These are phyloP conservation scores for Pichia scutulata DNA, from an alignment of 805 yeast species.

Conservation along the genomic window DNA sequence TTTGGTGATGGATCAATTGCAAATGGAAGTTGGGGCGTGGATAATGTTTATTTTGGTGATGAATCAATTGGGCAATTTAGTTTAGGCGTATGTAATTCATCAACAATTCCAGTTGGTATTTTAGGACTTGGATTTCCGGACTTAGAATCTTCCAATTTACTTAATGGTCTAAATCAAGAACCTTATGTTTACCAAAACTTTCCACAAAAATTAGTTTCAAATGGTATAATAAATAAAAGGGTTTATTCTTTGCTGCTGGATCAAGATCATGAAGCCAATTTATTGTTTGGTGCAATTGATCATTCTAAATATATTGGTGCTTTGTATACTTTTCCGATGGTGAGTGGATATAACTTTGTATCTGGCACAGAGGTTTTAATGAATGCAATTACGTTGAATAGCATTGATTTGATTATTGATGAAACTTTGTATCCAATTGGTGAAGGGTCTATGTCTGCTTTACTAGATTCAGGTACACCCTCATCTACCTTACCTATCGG, in stretches of 20 bases:
- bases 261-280: slow-evolving; percentile 38
- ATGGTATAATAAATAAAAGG: slow-evolving; percentile 46
- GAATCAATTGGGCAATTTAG: slow-evolving; percentile 42
- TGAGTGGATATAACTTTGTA: slow-evolving; percentile 27
- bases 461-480: slow-evolving; percentile 56
- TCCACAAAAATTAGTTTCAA: slow-evolving; percentile 50
- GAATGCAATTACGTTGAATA: slow-evolving; percentile 23
- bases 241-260: slow-evolving; percentile 60
- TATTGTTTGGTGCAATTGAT: slow-evolving; percentile 70
- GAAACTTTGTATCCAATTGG: slow-evolving; percentile 11
- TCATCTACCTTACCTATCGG: slow-evolving; percentile 36
- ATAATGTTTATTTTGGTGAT: slow-evolving; percentile 45
- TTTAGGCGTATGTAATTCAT: slow-evolving; percentile 64
- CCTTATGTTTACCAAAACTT: slow-evolving; percentile 51
- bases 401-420: slow-evolving; percentile 1
- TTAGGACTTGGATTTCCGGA: slow-evolving; percentile 65
- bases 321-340: slow-evolving; percentile 41
- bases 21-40: slow-evolving; percentile 52
- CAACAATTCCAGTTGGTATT: slow-evolving; percentile 61
- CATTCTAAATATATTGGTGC: slow-evolving; percentile 50
- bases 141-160: slow-evolving; percentile 42
- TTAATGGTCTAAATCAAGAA: neutral
- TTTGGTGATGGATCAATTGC: slow-evolving; percentile 44
- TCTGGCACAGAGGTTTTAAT: slow-evolving; percentile 39
- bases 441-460: slow-evolving; percentile 30